Conservation (phyloP, 139 green algal species). For the Chlorella vulgaris region DNA sequence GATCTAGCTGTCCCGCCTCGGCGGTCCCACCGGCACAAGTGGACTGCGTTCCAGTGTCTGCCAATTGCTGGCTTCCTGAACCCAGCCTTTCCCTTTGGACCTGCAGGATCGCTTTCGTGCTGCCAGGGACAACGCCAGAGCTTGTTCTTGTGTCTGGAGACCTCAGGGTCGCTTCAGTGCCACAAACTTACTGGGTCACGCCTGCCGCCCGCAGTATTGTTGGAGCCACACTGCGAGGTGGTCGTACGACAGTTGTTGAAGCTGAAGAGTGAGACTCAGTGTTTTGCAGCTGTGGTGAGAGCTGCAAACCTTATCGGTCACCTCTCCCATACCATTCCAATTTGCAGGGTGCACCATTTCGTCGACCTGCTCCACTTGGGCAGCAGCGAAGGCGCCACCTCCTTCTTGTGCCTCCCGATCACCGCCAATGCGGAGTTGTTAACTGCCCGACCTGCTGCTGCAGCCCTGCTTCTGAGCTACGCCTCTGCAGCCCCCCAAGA, state of each 20-base stretch:
- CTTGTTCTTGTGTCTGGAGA: background rate
- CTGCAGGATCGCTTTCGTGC: background rate
- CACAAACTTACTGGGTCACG: background rate
- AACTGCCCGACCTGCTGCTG: background rate
- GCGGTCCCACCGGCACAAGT: background rate
- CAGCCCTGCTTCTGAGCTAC: constrained; percentile 20
- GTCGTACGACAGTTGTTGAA: background rate
- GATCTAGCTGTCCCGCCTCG: background rate
- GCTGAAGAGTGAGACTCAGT: no score
- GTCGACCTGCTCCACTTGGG: background rate
- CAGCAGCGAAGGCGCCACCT: background rate
- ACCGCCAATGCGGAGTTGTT: background rate
- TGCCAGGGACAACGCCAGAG: background rate
- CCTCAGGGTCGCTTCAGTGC: background rate
- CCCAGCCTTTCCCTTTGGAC: no score
- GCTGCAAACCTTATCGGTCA: no score
- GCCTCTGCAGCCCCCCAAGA: background rate
- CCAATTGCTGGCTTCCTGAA: background rate
- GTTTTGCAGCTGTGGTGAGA: no score
- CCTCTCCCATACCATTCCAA: no score
- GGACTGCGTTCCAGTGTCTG: background rate
- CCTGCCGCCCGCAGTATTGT: background rate
- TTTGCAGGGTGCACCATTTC: background rate
- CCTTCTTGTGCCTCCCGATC: constrained; percentile 8
- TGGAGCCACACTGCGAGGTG: background rate